Evolutionary conservation across 495 filamentous ascomycete genomes (phyloP), one percentile per base, ranked within the genome.

Genomic region (Pyrenopolyporus hunteri): DNA sequence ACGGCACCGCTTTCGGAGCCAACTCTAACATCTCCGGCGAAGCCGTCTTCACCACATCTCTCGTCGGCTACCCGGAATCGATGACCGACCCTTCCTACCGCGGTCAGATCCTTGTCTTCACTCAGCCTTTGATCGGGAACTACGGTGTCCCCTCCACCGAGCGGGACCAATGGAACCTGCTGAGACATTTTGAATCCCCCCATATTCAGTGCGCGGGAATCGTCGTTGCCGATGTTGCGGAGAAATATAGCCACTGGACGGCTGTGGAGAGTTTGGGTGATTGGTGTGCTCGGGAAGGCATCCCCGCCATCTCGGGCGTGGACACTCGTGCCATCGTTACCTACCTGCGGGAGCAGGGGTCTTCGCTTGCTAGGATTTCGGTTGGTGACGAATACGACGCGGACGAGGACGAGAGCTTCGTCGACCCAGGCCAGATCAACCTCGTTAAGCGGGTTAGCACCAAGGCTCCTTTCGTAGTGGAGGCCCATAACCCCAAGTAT

Each of bases 1-100:
- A 89, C 69, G 92, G 92, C 70, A 96, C 88, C 73, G 93, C 91
- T 42, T 97, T 96, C 64, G 92, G 92, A 62, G 92, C 92, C 63
- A 90, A 91, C 73, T 83, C 87, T 69, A 96, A 93, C 83, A 89
- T 94, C 71, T 92, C 89, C 57, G 93, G 92, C 56, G 92, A 97
- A 76, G 92, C 93, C 37, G 92, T 96, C 67, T 96, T 96, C 84
- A 97, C 91, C 59, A 96, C 91, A 49, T 93, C 90, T 22, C 82
- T 93, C 55, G 93, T 97, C 57, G 92, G 91, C 57, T 98, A 98
- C 72, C 94, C 94, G 59, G 95, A 98, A 79, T 97, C 93, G 37
- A 86, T 99, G 85, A 98, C 94, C 70, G 95, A 98, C 69, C 95
- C 94, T 32, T 98, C 94, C 25, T 99, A 99, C 82, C 92, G 95